Evolutionary conservation across 2,329 filamentous ascomycete genomes (phyloP).

Genomic region (Leptosphaerulina australis): DNA sequence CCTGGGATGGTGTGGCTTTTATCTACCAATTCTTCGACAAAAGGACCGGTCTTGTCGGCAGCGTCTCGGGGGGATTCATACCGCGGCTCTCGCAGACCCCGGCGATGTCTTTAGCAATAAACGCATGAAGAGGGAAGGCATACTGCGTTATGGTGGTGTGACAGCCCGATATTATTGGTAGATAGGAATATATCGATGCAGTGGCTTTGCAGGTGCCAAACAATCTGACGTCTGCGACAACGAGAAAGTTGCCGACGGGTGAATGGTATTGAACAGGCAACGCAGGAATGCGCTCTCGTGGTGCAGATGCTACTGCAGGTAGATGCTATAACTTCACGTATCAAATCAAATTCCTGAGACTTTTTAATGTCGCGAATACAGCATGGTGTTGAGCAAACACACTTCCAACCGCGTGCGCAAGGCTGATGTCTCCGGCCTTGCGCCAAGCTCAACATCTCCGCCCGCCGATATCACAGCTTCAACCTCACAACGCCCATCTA

Average conservation of each 20-base stretch:
- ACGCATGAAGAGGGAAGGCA: not conserved
- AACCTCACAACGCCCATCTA: slow-evolving; percentile 19
- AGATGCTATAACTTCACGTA: too few species aligned
- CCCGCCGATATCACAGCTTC: slow-evolving; percentile 28
- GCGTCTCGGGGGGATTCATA: slow-evolving; percentile 5
- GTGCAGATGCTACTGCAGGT: too few species aligned
- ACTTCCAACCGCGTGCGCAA: not conserved
- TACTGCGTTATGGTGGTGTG: not conserved
- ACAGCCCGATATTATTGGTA: not conserved
- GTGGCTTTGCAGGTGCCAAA: not conserved
- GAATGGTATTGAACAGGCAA: not conserved
- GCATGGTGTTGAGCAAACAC: not conserved
- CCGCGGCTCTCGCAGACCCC: slow-evolving; percentile 9
- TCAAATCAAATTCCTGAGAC: too few species aligned
- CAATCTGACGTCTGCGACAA: not conserved
- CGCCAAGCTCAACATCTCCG: slow-evolving; percentile 28
- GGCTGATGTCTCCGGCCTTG: slow-evolving; percentile 4
- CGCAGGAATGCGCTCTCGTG: too few species aligned
- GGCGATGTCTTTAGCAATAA: too few species aligned
- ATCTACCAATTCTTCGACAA: slow-evolving; percentile 10
- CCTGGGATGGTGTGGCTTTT: slow-evolving; percentile 3
- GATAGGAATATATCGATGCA: not conserved
- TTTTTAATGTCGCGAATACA: too few species aligned
- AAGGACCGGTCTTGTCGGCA: slow-evolving; percentile 2
- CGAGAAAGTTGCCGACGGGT: not conserved